Evolutionary conservation across 1,139 yeast species (phyloP), one percentile per base, ranked within the genome.

Genomic region (Debaryomyces subglobosus): DNA sequence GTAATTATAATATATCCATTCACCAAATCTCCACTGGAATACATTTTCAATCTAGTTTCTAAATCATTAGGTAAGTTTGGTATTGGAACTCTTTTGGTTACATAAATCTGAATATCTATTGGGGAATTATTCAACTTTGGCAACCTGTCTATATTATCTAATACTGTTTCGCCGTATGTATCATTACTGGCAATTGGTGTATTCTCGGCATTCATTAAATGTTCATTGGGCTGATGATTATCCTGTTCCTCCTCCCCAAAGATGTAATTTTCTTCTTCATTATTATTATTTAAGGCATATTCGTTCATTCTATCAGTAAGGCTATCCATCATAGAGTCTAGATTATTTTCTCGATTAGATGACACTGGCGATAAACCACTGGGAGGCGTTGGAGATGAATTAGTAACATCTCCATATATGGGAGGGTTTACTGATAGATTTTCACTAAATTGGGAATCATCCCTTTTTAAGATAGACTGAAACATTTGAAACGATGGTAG

Each of bases 401-500:
- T 65, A 3, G 56, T 38, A 4, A 67, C 59, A 44, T 71, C 79
- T 3, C 73, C 77, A 52, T 76, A 76, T 2, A 53, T 62, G 1
- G 81, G 81, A 2, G 81, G 81, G 8, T 58, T 52, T 0, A 67
- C 67, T 16, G 64, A 56, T 20, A 69, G 59, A 49, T 72, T 68
- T 51, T 76, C 81, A 46, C 59, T 63, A 49, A 76, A 76, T 54
- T 77, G 80, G 34, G 58, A 57, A 49, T 73, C 77, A 52, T 75
- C 77, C 48, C 85, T 59, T 49, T 77, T 78, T 50, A 82, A 69
- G 49, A 83, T 72, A 24, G 81, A 73, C 54, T 79, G 83, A 55
- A 79, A 82, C 85, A 83, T 81, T 55, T 82, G 86, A 59, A 83
- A 84, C 1, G 86, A 81, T 0, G 88, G 88, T 40, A 83, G 62